Evolutionary conservation across 768 basidiomycete genomes (phyloP).

Genomic region (Russula brevipes): DNA sequence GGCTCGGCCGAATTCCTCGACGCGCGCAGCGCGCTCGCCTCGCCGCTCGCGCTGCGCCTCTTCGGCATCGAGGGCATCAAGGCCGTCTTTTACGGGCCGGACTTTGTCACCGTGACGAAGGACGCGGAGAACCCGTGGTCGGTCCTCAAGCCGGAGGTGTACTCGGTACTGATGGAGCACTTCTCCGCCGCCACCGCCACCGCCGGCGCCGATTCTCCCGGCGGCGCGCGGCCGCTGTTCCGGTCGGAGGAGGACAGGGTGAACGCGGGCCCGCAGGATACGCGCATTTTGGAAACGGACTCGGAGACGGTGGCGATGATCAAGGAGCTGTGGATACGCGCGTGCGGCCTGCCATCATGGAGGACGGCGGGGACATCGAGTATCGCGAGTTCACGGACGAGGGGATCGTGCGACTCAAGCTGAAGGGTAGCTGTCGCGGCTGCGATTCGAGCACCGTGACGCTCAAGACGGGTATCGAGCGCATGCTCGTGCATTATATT

Average conservation of each 20-base stretch:
- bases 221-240: slow-evolving; percentile 63
- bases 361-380: slow-evolving; percentile 98
- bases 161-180: slow-evolving; percentile 93
- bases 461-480: slow-evolving; percentile 92
- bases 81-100: slow-evolving; percentile 91
- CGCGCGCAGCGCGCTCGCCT: slow-evolving; percentile 76
- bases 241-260: slow-evolving; percentile 74
- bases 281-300: slow-evolving; percentile 88
- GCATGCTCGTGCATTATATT: slow-evolving; percentile 99
- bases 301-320: slow-evolving; percentile 98
- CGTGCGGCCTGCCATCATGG: slow-evolving; percentile 95
- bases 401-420: slow-evolving; percentile 77
- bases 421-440: slow-evolving; percentile 97
- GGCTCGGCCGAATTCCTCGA: slow-evolving; percentile 95
- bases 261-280: slow-evolving; percentile 87
- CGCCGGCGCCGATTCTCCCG: no score
- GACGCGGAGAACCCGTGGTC: slow-evolving; percentile 81
- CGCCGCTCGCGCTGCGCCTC: slow-evolving; percentile 89
- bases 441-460: slow-evolving; percentile 94
- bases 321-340: slow-evolving; percentile 94
- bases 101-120: slow-evolving; percentile 96
- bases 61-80: slow-evolving; percentile 93
- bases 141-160: slow-evolving; percentile 93
- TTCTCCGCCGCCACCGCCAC: slow-evolving; percentile 69
- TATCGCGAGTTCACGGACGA: slow-evolving; percentile 86